Conservation (phyloP, 2,329 filamentous ascomycete species). For the Stachybotrys elegans region DNA sequence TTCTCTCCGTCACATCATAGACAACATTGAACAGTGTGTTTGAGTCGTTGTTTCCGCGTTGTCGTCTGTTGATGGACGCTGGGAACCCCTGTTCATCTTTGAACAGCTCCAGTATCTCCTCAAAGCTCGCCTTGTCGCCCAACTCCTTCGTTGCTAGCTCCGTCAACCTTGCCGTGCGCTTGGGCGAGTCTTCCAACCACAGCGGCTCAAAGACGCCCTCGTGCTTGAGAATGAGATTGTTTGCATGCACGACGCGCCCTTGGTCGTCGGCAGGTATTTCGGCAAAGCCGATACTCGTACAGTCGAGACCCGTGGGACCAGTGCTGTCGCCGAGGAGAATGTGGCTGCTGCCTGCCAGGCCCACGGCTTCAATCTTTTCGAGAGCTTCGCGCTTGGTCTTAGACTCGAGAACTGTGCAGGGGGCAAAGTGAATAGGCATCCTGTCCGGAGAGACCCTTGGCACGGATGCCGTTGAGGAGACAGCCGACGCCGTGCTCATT, state of each 20-base stretch:
- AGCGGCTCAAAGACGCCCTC: constrained; percentile 10
- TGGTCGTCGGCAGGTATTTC: constrained; percentile 6
- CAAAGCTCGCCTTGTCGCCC: not conserved
- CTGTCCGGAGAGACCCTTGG: constrained; percentile 50
- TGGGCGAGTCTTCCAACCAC: constrained; percentile 12
- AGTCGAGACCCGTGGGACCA: constrained; percentile 15
- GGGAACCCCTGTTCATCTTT: constrained; percentile 14
- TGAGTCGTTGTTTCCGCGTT: not conserved
- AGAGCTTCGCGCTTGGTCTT: constrained; percentile 8
- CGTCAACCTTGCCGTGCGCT: constrained; percentile 6
- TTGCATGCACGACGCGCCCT: constrained; percentile 12
- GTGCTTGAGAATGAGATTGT: constrained; percentile 14
- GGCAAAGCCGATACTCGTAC: constrained; percentile 13
- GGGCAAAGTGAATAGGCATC: constrained; percentile 57
- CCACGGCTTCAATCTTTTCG: constrained; percentile 2
- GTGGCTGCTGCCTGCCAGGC: constrained; percentile 15
- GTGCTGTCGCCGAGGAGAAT: constrained; percentile 11
- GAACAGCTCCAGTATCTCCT: constrained; percentile 13
- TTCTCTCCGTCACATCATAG: constrained; percentile 9
- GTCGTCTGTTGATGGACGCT: constrained; percentile 11
- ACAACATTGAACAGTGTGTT: constrained; percentile 16
- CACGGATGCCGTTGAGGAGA: constrained; percentile 57
- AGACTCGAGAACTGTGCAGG: constrained; percentile 51
- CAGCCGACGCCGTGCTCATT: constrained; percentile 54
- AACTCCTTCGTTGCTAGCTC: constrained; percentile 4